A percentile compares a stretch with the other conserved stretches of the same genome.
Conservation (phyloP, 805 yeast genomes). For the Wickerhamiella brachini region DNA sequence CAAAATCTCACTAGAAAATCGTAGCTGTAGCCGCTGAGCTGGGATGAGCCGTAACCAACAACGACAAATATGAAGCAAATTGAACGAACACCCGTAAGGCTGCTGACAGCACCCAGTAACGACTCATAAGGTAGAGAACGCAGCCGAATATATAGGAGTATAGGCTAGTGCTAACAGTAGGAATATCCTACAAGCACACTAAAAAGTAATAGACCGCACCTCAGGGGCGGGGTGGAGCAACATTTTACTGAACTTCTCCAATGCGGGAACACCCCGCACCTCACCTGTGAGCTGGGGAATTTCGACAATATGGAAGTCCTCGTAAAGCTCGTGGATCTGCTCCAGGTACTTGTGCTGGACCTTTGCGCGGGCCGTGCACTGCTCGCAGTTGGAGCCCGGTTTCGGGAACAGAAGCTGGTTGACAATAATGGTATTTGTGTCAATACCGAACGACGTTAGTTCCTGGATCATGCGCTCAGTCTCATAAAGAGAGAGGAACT, state of each 20-base stretch:
- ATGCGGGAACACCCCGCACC: constrained; percentile 81
- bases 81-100: too few relatives aligned
- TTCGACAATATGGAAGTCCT: constrained; percentile 90
- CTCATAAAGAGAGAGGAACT: constrained; percentile 88
- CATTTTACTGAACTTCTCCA: constrained; percentile 71
- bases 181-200: background rate
- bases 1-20: too few relatives aligned
- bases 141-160: too few relatives aligned
- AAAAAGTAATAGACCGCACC: background rate
- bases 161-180: too few relatives aligned
- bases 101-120: too few relatives aligned
- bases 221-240: constrained; percentile 43
- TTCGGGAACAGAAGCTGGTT: constrained; percentile 87
- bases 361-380: constrained; percentile 85
- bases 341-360: constrained; percentile 92
- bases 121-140: too few relatives aligned
- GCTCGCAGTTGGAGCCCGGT: constrained; percentile 53
- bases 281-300: constrained; percentile 93
- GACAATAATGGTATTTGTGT: constrained; percentile 89
- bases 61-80: too few relatives aligned
- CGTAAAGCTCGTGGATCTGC: constrained; percentile 91
- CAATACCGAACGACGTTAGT: constrained; percentile 86
- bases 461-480: constrained; percentile 98
- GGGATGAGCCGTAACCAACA: too few relatives aligned
- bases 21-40: too few relatives aligned